Base-by-base conservation (phyloP, 1,284 basidiomycete species). In the Cutaneotrichosporon sp. region DNA sequence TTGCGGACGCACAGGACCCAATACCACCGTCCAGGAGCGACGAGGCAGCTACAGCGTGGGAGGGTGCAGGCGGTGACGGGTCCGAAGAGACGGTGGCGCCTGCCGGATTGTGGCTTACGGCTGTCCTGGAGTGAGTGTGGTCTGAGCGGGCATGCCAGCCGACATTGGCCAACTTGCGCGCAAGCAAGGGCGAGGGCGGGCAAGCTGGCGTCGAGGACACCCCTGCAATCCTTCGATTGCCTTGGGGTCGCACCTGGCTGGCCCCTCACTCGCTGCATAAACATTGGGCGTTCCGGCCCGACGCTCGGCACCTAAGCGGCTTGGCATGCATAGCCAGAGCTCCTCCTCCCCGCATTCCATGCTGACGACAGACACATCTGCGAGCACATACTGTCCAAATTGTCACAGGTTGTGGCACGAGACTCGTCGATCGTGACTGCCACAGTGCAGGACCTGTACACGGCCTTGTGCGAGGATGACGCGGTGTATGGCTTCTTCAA, bases 401-500 rank as follows among this genome's bases (percentile, higher is more conserved):
- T 95, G 27, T 87, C 89, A 57, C 86, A 89, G 45, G 91, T 95
- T 27, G 87, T 88, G 24, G 86, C 90, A 34, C 85, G 92, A 58
- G 92, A 94, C 75, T 91, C 90, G 70, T 85, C 88, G 50, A 85
- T 87, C 6, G 83, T 82, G 0, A 59, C 70, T 8, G 91, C 91
- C 20, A 87, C 86, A 18, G 82, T 87, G 7, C 86, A 91, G 66
- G 91, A 95, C 74, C 81, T 95, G 36, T 93, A 91, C 75, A 84
- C 87, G 25, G 91, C 92, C 0, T 82, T 95, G 29, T 92, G 91
- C 66, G 92, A 95, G 78, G 92, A 95, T 76, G 87, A 89, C 70
- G 82, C 87, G 54, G 86, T 94, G 58, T 95, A 91, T 79, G 84
- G 85, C 25, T 82, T 90, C 67, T 93, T 94, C 81, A 91, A 87